phyloP scores from a whole-genome alignment of 768 basidiomycete genomes.

The Candolleomyces eurysporus region DNA sequence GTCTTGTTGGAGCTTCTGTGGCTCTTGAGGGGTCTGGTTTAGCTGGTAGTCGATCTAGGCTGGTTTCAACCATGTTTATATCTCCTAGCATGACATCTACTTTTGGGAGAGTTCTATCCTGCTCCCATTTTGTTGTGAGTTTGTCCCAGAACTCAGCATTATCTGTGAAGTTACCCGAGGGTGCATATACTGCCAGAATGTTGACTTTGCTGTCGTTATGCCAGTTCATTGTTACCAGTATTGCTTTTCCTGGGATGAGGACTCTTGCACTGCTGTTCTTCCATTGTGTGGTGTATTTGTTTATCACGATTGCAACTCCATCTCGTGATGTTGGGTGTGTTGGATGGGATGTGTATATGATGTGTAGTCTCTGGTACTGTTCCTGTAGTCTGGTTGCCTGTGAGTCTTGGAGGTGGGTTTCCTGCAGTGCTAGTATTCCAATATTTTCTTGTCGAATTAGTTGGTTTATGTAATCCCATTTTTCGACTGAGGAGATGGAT shows the following conservation, averaged over 20 bases:
- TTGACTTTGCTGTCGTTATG: conserved; percentile 12
- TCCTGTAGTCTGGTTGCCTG: background rate
- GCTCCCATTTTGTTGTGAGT: conserved; percentile 8
- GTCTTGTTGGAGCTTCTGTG: conserved; percentile 11
- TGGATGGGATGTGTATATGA: background rate
- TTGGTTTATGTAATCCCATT: conserved; percentile 11
- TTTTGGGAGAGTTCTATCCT: conserved; percentile 4
- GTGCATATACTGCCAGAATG: conserved; percentile 35
- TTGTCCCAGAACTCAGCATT: conserved; percentile 30
- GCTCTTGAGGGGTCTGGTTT: conserved; percentile 12
- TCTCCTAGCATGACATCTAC: conserved; percentile 39
- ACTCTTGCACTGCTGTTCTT: conserved; percentile 4
- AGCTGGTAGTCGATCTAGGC: conserved; percentile 26
- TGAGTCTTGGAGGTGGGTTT: conserved; percentile 1
- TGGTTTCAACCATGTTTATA: conserved; percentile 38
- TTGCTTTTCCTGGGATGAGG: conserved; percentile 27
- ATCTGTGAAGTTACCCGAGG: conserved; percentile 22
- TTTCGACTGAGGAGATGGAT: background rate
- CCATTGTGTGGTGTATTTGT: conserved; percentile 23
- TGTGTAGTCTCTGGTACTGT: background rate
- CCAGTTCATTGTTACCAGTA: conserved; percentile 16
- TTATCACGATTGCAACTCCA: conserved; percentile 34
- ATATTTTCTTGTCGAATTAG: conserved; percentile 4
- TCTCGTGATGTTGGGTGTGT: background rate
- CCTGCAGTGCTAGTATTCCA: conserved; percentile 5